Conservation (phyloP, 768 basidiomycete genomes). For the Tylopilus cervinicoccineus region DNA sequence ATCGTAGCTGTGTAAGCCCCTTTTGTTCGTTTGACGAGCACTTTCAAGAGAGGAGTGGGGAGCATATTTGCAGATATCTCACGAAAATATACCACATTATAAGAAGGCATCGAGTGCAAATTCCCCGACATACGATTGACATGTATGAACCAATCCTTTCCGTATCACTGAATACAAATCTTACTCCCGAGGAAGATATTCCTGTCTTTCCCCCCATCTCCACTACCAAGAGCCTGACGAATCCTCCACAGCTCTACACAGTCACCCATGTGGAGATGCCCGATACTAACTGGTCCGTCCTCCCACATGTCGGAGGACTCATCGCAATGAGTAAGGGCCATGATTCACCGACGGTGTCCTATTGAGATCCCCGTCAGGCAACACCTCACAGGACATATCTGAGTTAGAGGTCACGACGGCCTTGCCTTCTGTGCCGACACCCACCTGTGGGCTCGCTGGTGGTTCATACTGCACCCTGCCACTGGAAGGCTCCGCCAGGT, state of each 20-base stretch:
- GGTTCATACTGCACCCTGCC: slow-evolving; percentile 2
- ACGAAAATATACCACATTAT: too few relatives aligned
- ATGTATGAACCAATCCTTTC: neutral
- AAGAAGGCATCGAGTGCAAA: neutral
- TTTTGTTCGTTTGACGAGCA: neutral
- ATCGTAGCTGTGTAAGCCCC: neutral
- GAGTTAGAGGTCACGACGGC: neutral
- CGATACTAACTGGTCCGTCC: neutral
- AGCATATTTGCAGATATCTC: neutral
- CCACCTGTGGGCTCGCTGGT: slow-evolving; percentile 6
- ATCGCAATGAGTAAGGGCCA: neutral
- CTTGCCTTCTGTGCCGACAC: neutral
- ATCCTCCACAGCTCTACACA: neutral
- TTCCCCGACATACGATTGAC: neutral
- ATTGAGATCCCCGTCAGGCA: neutral
- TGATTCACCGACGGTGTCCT: neutral
- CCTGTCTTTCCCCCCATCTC: neutral
- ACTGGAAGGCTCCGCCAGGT: slow-evolving; percentile 1
- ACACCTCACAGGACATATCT: neutral
- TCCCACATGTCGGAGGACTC: neutral
- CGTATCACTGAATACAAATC: neutral
- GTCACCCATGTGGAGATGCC: neutral
- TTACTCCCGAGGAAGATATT: neutral
- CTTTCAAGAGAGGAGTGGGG: neutral
- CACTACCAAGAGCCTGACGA: neutral